These are phyloP conservation scores for Monascus ruber DNA, from an alignment of 2,329 filamentous ascomycete genomes.

Conservation along the genomic window DNA sequence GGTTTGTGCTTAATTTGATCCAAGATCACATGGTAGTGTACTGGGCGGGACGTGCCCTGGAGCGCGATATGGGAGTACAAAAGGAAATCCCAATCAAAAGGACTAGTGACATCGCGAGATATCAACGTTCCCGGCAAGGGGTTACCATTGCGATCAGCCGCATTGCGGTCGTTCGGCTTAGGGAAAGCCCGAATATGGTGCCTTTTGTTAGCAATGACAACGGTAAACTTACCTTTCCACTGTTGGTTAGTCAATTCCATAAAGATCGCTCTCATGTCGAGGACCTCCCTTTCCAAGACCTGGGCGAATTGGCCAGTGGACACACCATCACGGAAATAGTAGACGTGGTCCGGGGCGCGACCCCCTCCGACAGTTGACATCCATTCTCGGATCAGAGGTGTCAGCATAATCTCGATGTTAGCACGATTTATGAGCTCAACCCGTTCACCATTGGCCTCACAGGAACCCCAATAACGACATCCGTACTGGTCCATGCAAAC, in stretches of 20 bases:
- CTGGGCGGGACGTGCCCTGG: constrained; percentile 84
- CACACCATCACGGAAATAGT: constrained; percentile 91
- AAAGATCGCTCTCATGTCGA: constrained; percentile 55
- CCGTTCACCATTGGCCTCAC: constrained; percentile 72
- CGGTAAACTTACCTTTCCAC: constrained; percentile 59
- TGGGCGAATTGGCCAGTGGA: constrained; percentile 74
- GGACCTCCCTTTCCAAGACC: constrained; percentile 68
- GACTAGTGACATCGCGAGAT: constrained; percentile 80
- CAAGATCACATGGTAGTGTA: constrained; percentile 79
- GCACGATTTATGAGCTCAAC: constrained; percentile 62
- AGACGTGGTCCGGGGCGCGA: constrained; percentile 58
- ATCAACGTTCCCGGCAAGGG: constrained; percentile 77
- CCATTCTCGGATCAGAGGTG: constrained; percentile 56
- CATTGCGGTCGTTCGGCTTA: constrained; percentile 34
- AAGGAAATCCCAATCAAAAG: constrained; percentile 83
- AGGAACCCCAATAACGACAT: constrained; percentile 65
- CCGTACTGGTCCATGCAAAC: constrained; percentile 63
- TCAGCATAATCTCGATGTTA: constrained; percentile 58
- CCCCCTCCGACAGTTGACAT: constrained; percentile 41
- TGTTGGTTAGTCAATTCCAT: constrained; percentile 22
- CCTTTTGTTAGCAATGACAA: constrained; percentile 82
- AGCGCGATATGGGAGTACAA: constrained; percentile 64
- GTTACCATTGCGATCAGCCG: constrained; percentile 66
- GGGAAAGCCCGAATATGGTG: constrained; percentile 94
- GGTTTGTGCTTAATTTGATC: constrained; percentile 63